phyloP scores from a whole-genome alignment of 164 flowering plant species.

The Vitis riparia region DNA sequence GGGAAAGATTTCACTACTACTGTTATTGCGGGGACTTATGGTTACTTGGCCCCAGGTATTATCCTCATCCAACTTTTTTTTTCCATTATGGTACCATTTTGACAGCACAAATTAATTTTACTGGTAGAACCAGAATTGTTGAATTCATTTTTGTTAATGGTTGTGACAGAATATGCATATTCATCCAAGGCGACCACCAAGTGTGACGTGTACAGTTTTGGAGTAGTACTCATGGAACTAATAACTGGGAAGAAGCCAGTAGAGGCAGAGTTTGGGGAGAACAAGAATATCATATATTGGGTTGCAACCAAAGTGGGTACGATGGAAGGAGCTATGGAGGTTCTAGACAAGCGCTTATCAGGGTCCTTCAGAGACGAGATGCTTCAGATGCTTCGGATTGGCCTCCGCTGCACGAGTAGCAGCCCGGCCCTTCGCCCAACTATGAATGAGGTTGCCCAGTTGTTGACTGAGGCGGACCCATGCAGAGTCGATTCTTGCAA shows the following conservation, averaged over 20 bases:
- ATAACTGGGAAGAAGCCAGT: slow-evolving; percentile 92
- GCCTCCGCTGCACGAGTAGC: slow-evolving; percentile 70
- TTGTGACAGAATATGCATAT: slow-evolving; percentile 76
- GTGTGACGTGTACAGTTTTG: slow-evolving; percentile 94
- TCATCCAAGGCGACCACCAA: slow-evolving; percentile 86
- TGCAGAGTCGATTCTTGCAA: slow-evolving; percentile 54
- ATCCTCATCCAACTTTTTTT: slow-evolving; percentile 3
- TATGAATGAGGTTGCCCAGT: slow-evolving; percentile 89
- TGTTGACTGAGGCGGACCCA: slow-evolving; percentile 79
- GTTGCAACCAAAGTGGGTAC: slow-evolving; percentile 77
- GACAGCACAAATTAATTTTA: neutral
- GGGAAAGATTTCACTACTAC: slow-evolving; percentile 79
- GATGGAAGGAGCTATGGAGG: slow-evolving; percentile 69
- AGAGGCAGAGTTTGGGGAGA: slow-evolving; percentile 87
- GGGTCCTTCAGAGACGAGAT: slow-evolving; percentile 70
- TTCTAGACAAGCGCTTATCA: slow-evolving; percentile 66
- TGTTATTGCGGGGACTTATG: slow-evolving; percentile 87
- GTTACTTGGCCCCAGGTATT: slow-evolving; percentile 96
- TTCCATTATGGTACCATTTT: neutral
- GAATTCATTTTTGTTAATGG: neutral
- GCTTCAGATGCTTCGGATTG: slow-evolving; percentile 71
- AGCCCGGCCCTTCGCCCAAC: slow-evolving; percentile 72
- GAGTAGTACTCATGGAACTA: slow-evolving; percentile 88
- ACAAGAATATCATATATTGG: slow-evolving; percentile 84
- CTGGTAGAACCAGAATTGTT: neutral